A percentile compares a stretch with the other conserved stretches of the same genome.
These are phyloP conservation scores for Ophiostoma sp. DNA, from an alignment of 2,329 filamentous ascomycete genomes.

Conservation along the genomic window DNA sequence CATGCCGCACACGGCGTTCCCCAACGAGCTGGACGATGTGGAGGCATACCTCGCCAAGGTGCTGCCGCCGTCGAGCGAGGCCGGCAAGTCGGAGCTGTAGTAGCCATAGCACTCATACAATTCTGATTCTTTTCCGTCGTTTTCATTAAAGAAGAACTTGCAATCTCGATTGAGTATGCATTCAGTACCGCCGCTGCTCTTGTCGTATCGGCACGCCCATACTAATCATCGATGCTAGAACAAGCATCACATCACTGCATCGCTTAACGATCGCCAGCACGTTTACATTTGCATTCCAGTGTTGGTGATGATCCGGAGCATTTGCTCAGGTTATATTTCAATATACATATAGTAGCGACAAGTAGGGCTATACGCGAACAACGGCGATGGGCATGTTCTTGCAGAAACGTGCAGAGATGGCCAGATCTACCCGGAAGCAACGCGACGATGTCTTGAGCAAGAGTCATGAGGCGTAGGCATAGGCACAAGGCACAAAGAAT, in stretches of 20 bases:
- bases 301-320: conserved; percentile 5
- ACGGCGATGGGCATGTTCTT: background rate
- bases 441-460: background rate
- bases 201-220: background rate
- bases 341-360: background rate
- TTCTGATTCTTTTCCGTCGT: too few species aligned
- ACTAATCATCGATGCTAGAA: background rate
- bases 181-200: background rate
- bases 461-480: background rate
- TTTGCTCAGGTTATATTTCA: background rate
- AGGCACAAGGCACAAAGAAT: background rate
- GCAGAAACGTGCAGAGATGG: background rate
- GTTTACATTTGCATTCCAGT: background rate
- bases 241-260: background rate
- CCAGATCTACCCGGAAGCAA: background rate
- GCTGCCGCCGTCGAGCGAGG: conserved; percentile 40
- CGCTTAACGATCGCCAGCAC: background rate
- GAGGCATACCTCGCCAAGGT: conserved; percentile 52
- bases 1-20: conserved; percentile 69
- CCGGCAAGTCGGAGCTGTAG: conserved; percentile 30
- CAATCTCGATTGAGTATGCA: background rate
- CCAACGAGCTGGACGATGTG: conserved; percentile 75
- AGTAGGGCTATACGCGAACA: background rate
- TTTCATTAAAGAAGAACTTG: background rate
- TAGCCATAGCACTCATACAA: background rate